These are phyloP conservation scores for Cyclotella atomus DNA, from an alignment of 108 stramenopile genomes.

Conservation along the genomic window DNA sequence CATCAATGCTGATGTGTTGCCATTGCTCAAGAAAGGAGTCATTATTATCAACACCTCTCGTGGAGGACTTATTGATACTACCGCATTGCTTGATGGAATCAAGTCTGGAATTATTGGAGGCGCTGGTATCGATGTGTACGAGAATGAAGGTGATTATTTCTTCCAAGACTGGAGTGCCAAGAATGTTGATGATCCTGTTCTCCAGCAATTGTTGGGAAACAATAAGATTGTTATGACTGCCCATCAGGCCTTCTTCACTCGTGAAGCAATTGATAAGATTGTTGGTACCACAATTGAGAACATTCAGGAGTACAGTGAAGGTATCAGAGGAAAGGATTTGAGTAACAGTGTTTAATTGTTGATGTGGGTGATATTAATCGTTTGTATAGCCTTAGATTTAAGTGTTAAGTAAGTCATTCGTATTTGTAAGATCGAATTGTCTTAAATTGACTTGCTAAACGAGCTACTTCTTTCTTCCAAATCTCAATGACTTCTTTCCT, in stretches of 20 bases:
- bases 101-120: conserved; percentile 65
- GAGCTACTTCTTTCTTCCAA: background rate
- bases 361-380: background rate
- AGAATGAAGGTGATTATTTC: conserved; percentile 83
- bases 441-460: background rate
- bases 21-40: conserved; percentile 64
- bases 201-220: conserved; percentile 60
- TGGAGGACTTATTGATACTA: conserved; percentile 78
- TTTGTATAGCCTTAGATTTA: background rate
- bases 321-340: conserved; percentile 41
- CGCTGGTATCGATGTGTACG: conserved; percentile 75
- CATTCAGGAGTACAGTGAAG: conserved; percentile 48
- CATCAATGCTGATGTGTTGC: conserved; percentile 55
- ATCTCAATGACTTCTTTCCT: conserved; percentile 37
- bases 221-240: conserved; percentile 67
- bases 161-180: conserved; percentile 79
- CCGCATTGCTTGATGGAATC: conserved; percentile 64
- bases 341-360: conserved; percentile 33
- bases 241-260: conserved; percentile 86
- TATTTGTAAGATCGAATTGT: background rate
- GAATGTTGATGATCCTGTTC: conserved; percentile 50
- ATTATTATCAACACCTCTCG: conserved; percentile 79
- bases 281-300: conserved; percentile 73
- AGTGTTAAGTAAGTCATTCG: background rate
- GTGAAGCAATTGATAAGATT: conserved; percentile 81